Evolutionary conservation across 2,329 filamentous ascomycete species (phyloP).

Genomic region (Juglanconis oblonga): DNA sequence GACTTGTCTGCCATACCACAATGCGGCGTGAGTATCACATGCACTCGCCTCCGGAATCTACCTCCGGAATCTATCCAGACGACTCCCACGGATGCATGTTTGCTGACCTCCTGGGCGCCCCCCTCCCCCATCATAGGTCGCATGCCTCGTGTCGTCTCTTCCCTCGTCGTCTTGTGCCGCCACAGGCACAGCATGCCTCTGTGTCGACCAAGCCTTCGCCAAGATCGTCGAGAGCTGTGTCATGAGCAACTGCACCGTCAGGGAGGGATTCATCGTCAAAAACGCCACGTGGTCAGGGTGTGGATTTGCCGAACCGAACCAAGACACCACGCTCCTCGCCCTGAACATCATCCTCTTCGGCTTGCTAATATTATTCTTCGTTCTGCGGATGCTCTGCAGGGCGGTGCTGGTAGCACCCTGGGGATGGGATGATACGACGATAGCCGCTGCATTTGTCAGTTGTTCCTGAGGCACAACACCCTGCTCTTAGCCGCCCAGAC

Average conservation of each 20-base stretch:
- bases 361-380: conserved; percentile 33
- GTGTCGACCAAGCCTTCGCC: neutral
- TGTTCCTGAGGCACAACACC: neutral
- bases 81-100: neutral
- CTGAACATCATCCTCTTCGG: conserved; percentile 23
- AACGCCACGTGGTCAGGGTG: neutral
- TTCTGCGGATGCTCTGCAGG: conserved; percentile 33
- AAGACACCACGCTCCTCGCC: neutral
- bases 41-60: too few species aligned
- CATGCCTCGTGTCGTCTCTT: neutral
- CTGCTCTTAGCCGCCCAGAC: neutral
- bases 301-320: neutral
- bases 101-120: neutral
- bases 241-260: neutral
- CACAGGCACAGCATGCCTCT: conserved; percentile 3
- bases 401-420: conserved; percentile 28
- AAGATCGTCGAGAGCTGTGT: neutral
- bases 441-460: conserved; percentile 25
- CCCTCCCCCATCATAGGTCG: neutral
- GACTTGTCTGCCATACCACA: neutral
- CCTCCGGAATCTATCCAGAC: too few species aligned
- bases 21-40: neutral
- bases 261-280: neutral
- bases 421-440: conserved; percentile 33
- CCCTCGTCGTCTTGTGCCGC: neutral